Evolutionary conservation across 176 grass and related monocot species (phyloP), one percentile per base, ranked within the genome.

Genomic region (Phyllostachys edulis): DNA sequence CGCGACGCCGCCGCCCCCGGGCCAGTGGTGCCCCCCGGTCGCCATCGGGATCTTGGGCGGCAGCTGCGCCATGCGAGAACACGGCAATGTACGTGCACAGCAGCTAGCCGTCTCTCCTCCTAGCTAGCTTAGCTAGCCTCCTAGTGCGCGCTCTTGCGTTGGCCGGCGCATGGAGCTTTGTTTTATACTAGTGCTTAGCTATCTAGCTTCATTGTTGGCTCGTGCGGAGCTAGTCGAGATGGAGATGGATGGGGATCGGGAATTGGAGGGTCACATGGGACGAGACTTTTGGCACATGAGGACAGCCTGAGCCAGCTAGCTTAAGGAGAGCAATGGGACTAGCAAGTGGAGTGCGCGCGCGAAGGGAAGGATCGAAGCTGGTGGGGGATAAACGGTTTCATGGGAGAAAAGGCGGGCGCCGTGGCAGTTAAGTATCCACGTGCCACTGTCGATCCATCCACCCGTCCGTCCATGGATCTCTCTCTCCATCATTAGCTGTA

Each of bases 211-310:
- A 63, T 63, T 16, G 61, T 32, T 62, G 26, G 61, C 61, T 63
- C 61, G 24, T 63, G 12, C 5, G 60, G 60, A 63, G 60, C 24
- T 23, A 63, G 44, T 9, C 34, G 66, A 38, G 57, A 73, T 47
- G 60, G 75, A 24, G 45, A 79, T 49, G 80, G 79, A 54, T 65
- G 80, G 57, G 87, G 74, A 90, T 74, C 65, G 73, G 59, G 87
- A 79, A 87, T 68, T 67, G 88, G 88, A 68, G 80, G n/a, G 84
- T 90, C 89, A 90, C 89, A 84, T 90, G 89, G 89, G 89, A 68
- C 73, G 84, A 87, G 89, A 87, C 89, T 87, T 90, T 87, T 87
- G 75, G 89, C 83, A 87, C 89, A 80, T 87, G 89, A 90, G 84
- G 88, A 90, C 89, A 90, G 89, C 89, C 67, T 51, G 84, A 65